Conservation (phyloP, 2,329 filamentous ascomycete genomes). For the Aspergillus oerlinghausenensis region DNA sequence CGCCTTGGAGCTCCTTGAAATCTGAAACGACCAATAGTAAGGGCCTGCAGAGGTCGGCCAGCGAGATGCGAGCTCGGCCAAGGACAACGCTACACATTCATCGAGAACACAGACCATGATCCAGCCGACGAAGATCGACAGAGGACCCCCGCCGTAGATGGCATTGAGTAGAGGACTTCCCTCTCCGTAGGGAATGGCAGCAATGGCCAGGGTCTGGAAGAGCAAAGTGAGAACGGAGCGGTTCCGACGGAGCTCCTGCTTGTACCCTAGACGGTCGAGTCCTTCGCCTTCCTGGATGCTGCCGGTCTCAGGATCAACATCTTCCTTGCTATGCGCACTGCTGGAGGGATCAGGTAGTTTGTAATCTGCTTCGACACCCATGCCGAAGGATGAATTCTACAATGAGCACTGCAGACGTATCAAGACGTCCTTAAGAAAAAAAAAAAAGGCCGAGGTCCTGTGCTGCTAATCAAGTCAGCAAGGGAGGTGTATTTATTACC, state of each 20-base stretch:
- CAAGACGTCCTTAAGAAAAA: neutral
- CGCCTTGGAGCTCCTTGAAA: constrained; percentile 40
- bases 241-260: constrained; percentile 54
- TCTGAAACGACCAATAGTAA: constrained; percentile 53
- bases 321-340: neutral
- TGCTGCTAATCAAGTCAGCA: neutral
- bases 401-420: neutral
- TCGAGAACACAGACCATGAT: constrained; percentile 51
- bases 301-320: constrained; percentile 4
- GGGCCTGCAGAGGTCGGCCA: constrained; percentile 51
- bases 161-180: constrained; percentile 37
- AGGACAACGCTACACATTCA: constrained; percentile 49
- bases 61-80: constrained; percentile 49
- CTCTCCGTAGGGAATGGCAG: constrained; percentile 55
- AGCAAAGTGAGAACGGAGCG: constrained; percentile 57
- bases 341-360: neutral
- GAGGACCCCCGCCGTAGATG: constrained; percentile 46
- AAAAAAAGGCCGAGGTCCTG: neutral
- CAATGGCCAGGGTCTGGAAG: constrained; percentile 59
- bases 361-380: neutral
- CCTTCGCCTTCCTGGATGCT: constrained; percentile 26
- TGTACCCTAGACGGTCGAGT: constrained; percentile 52
- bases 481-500: neutral
- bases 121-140: constrained; percentile 56
- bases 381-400: neutral